Percentiles rank a stretch among this genome's conserved stretches.
These are phyloP conservation scores for Benincasa hispida DNA, from an alignment of 306 rosid species.

Conservation along the genomic window DNA sequence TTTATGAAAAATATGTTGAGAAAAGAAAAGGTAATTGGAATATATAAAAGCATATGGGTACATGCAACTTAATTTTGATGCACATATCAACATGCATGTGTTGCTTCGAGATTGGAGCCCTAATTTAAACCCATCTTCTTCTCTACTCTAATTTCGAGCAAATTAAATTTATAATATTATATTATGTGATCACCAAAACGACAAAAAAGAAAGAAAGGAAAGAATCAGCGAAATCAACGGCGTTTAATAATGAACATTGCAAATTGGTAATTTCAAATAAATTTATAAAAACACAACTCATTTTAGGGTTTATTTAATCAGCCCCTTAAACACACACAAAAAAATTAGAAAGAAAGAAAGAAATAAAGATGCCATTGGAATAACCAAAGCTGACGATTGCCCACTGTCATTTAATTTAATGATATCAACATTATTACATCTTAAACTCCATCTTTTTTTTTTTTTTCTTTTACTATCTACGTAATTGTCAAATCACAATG, in stretches of 20 bases:
- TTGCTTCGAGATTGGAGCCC: slow-evolving; percentile 5
- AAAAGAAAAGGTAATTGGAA: too few species aligned
- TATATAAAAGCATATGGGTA: too few species aligned
- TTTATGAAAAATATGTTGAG: too few species aligned
- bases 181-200: slow-evolving; percentile 34
- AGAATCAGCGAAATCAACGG: slow-evolving; percentile 97
- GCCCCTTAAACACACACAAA: too few species aligned
- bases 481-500: too few species aligned
- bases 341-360: neutral
- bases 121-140: slow-evolving; percentile 1
- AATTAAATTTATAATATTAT: neutral
- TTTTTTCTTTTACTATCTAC: too few species aligned
- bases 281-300: too few species aligned
- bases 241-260: slow-evolving; percentile 27
- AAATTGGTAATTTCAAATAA: too few species aligned
- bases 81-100: neutral
- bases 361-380: slow-evolving; percentile 4
- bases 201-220: slow-evolving; percentile 72
- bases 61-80: too few species aligned
- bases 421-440: too few species aligned
- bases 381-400: neutral
- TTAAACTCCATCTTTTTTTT: too few species aligned
- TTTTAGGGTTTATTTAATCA: neutral
- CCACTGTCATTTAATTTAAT: neutral
- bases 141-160: neutral